These are phyloP conservation scores for Xylariaceae sp. DNA, from an alignment of 2,329 filamentous ascomycete genomes.

Conservation along the genomic window DNA sequence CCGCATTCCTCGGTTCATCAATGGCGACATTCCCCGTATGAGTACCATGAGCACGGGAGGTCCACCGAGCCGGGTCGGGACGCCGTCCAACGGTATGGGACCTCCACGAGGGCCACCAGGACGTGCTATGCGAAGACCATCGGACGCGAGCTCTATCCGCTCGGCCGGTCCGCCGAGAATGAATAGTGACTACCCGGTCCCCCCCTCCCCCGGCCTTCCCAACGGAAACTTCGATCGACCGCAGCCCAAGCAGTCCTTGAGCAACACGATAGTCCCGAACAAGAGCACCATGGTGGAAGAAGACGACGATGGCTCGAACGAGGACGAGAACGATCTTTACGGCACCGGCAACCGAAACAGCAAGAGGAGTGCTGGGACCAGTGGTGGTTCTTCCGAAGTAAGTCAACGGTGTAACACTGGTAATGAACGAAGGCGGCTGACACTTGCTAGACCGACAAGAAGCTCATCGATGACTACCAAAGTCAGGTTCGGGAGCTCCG, in stretches of 20 bases:
- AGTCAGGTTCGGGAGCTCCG: conserved; percentile 67
- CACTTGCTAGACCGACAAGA: conserved; percentile 53
- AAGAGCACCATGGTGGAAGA: conserved; percentile 98
- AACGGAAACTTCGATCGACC: conserved; percentile 66
- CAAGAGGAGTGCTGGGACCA: conserved; percentile 25
- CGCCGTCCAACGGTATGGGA: conserved; percentile 51
- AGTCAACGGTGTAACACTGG: no score
- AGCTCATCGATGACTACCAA: conserved; percentile 72
- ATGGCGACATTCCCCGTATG: conserved; percentile 58
- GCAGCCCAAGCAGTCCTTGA: conserved; percentile 82
- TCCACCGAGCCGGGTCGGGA: conserved; percentile 51
- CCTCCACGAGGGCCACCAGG: conserved; percentile 43
- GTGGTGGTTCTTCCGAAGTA: conserved; percentile 32
- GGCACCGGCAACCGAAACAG: conserved; percentile 42
- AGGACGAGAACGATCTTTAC: conserved; percentile 56
- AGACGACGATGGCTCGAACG: conserved; percentile 65
- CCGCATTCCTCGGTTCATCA: conserved; percentile 74
- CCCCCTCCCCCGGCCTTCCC: conserved; percentile 50
- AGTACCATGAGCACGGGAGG: conserved; percentile 46
- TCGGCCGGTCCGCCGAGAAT: conserved; percentile 28
- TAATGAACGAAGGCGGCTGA: conserved; percentile 7
- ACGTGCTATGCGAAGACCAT: conserved; percentile 45
- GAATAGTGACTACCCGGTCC: conserved; percentile 43
- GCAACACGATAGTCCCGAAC: conserved; percentile 93
- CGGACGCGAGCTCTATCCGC: conserved; percentile 55